These are phyloP conservation scores for Fraxinus sp. DNA, from an alignment of 305 asterid genomes.

Conservation along the genomic window DNA sequence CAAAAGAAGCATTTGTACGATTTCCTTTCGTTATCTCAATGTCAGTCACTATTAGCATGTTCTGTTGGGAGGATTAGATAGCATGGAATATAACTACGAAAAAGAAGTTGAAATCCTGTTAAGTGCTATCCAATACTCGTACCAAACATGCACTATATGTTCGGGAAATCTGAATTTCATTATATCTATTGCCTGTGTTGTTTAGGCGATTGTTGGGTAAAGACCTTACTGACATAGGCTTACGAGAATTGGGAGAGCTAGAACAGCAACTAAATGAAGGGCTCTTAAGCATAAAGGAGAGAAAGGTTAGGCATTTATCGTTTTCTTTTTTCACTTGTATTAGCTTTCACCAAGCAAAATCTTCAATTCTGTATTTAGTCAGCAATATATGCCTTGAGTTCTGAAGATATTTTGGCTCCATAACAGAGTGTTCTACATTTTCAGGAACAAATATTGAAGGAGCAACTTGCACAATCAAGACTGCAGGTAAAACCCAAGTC, in stretches of 20 bases:
- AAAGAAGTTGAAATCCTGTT: background rate
- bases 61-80: background rate
- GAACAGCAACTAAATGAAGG: slow-evolving; percentile 57
- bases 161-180: background rate
- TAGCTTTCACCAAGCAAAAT: background rate
- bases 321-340: background rate
- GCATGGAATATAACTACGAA: background rate
- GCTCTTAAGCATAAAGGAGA: slow-evolving; percentile 52
- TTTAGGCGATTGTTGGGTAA: slow-evolving; percentile 60
- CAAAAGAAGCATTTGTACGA: slow-evolving; percentile 49
- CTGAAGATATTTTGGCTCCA: background rate
- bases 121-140: background rate
- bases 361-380: background rate
- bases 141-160: background rate
- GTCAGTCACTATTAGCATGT: background rate
- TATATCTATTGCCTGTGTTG: slow-evolving; percentile 3
- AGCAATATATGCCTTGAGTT: background rate
- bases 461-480: slow-evolving; percentile 45
- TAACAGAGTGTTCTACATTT: background rate
- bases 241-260: slow-evolving; percentile 50
- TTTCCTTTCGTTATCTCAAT: slow-evolving; percentile 17
- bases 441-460: slow-evolving; percentile 54
- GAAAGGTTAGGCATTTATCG: slow-evolving; percentile 48
- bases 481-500: slow-evolving; percentile 32
- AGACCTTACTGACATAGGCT: slow-evolving; percentile 48